Evolutionary conservation across 768 basidiomycete genomes (phyloP).

Genomic region (Cyathus striatus): DNA sequence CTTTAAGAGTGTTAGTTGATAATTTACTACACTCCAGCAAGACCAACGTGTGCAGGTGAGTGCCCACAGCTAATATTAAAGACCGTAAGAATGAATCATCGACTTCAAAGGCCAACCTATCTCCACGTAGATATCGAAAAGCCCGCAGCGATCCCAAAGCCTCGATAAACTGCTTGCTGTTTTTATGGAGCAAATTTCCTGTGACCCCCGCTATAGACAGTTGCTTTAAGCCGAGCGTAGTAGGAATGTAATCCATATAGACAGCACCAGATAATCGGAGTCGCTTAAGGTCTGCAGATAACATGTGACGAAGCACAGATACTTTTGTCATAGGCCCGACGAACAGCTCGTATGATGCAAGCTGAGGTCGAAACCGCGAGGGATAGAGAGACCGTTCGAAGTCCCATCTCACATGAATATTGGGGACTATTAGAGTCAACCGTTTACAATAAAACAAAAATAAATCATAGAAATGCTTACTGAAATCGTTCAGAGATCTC

Average conservation of each 20-base stretch:
- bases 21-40: slow-evolving; percentile 29
- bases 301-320: slow-evolving; percentile 21
- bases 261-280: slow-evolving; percentile 31
- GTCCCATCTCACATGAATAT: slow-evolving; percentile 3
- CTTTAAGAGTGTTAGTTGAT: slow-evolving; percentile 18
- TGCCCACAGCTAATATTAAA: slow-evolving; percentile 14
- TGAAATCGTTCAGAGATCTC: slow-evolving; percentile 1
- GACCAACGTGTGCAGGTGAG: slow-evolving; percentile 22
- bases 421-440: neutral
- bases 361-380: slow-evolving; percentile 2
- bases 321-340: slow-evolving; percentile 21
- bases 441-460: neutral
- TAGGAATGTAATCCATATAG: slow-evolving; percentile 10
- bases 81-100: slow-evolving; percentile 25
- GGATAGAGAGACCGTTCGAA: slow-evolving; percentile 7
- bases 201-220: slow-evolving; percentile 25
- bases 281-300: slow-evolving; percentile 13
- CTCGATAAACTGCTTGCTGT: slow-evolving; percentile 18
- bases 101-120: slow-evolving; percentile 29
- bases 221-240: slow-evolving; percentile 16
- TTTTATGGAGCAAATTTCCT: slow-evolving; percentile 27
- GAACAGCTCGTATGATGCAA: slow-evolving; percentile 25
- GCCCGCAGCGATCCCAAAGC: slow-evolving; percentile 24
- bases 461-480: neutral
- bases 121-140: slow-evolving; percentile 27